These are phyloP conservation scores for Balamuthia mandrillaris DNA, from an alignment of 208 protist species.

Conservation along the genomic window DNA sequence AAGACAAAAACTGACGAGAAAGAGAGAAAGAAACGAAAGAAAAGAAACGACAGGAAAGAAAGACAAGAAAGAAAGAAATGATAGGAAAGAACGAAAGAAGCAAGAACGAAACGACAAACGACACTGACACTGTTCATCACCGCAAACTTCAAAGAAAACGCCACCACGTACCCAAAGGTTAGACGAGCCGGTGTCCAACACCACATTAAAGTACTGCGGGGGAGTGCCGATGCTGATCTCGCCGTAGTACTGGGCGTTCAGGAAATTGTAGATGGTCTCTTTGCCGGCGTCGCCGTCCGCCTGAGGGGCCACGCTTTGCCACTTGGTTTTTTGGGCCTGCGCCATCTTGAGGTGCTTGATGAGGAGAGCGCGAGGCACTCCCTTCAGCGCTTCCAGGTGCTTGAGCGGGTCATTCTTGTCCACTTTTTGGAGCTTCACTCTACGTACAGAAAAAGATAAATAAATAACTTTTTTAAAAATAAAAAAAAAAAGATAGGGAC, in stretches of 20 bases:
- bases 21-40: background rate
- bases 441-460: too few species aligned
- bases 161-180: conserved; percentile 69
- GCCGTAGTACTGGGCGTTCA: conserved; percentile 85
- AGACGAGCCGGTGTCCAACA: conserved; percentile 66
- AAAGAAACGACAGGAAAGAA: background rate
- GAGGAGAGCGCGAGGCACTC: too few species aligned
- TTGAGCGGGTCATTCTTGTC: too few species aligned
- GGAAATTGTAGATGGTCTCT: conserved; percentile 67
- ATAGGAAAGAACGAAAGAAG: background rate
- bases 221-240: conserved; percentile 82
- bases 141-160: too few species aligned
- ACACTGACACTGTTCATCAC: too few species aligned
- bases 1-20: background rate
- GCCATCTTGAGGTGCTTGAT: too few species aligned
- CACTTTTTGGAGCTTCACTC: too few species aligned
- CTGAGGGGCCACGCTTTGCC: too few species aligned
- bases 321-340: too few species aligned
- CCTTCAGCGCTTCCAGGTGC: too few species aligned
- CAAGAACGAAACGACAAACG: background rate
- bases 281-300: background rate
- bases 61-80: background rate
- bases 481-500: too few species aligned
- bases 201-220: conserved; percentile 78
- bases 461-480: too few species aligned